Evolutionary conservation across 179 eudicot species (phyloP).

Genomic region (Camellia oleifera): DNA sequence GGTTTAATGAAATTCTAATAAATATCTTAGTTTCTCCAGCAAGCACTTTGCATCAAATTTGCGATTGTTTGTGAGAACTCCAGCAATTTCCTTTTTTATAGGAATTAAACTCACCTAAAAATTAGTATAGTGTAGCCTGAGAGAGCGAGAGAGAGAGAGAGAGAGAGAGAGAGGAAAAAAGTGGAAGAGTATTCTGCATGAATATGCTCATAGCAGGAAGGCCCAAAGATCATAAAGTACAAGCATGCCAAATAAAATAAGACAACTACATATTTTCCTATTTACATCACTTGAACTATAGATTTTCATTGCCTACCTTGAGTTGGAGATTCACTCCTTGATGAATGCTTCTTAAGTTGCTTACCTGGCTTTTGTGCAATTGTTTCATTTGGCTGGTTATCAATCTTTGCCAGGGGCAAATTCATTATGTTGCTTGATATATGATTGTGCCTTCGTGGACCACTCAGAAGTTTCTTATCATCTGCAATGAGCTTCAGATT

Average conservation of each 20-base stretch:
- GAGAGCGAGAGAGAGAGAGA: not conserved
- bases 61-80: not conserved
- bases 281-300: not conserved
- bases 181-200: not conserved
- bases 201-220: too few relatives aligned
- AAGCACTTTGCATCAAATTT: not conserved
- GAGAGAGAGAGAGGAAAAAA: not conserved
- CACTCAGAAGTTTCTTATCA: too few relatives aligned
- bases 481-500: too few relatives aligned
- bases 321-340: slow-evolving; percentile 3
- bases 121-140: not conserved
- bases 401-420: not conserved
- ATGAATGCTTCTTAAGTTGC: not conserved
- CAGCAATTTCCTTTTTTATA: not conserved
- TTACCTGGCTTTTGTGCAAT: not conserved
- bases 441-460: not conserved
- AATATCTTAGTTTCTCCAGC: not conserved
- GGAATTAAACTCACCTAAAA: not conserved
- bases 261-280: not conserved
- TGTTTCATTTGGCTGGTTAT: slow-evolving; percentile 2
- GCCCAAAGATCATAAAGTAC: not conserved
- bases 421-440: not conserved
- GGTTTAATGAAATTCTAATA: not conserved
- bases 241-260: not conserved
- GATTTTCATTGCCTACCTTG: not conserved